A percentile compares a stretch with the other conserved stretches of the same genome.
Conservation (phyloP, 176 grass and related monocot species). For the Bonia amplexicaulis region DNA sequence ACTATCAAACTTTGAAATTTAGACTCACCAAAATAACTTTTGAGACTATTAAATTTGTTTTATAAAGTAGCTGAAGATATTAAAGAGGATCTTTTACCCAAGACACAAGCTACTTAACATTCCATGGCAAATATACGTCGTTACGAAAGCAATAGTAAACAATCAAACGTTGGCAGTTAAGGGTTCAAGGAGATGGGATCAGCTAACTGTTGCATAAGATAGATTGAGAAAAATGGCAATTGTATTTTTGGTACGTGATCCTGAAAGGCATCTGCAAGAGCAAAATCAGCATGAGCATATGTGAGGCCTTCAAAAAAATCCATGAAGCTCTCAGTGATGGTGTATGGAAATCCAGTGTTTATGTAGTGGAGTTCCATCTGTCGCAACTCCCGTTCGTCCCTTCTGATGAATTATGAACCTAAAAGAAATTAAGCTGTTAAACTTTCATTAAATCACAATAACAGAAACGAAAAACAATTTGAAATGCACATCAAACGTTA, state of each 20-base stretch:
- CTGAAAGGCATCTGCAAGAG: constrained; percentile 66
- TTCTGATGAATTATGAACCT: constrained; percentile 40
- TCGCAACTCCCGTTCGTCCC: constrained; percentile 55
- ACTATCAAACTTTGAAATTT: background rate
- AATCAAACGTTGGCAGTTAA: background rate
- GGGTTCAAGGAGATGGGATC: background rate
- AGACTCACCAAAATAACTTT: background rate
- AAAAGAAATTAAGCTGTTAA: constrained; percentile 15
- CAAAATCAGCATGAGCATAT: constrained; percentile 83
- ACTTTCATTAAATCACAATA: background rate
- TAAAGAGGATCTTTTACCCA: background rate
- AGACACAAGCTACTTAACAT: background rate
- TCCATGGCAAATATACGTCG: background rate
- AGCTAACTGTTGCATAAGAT: background rate
- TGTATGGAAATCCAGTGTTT: constrained; percentile 89
- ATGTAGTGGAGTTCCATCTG: constrained; percentile 97
- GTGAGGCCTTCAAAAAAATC: constrained; percentile 96
- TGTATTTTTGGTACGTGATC: constrained; percentile 55
- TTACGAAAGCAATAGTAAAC: background rate
- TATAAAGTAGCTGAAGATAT: constrained; percentile 7
- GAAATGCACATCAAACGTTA: background rate
- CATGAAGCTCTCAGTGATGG: constrained; percentile 88
- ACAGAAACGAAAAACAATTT: background rate
- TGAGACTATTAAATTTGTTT: background rate
- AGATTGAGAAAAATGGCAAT: constrained; percentile 11